Evolutionary conservation across 2,329 filamentous ascomycete genomes (phyloP), one percentile per base, ranked within the genome.

Genomic region (Scedosporium dehoogii): DNA sequence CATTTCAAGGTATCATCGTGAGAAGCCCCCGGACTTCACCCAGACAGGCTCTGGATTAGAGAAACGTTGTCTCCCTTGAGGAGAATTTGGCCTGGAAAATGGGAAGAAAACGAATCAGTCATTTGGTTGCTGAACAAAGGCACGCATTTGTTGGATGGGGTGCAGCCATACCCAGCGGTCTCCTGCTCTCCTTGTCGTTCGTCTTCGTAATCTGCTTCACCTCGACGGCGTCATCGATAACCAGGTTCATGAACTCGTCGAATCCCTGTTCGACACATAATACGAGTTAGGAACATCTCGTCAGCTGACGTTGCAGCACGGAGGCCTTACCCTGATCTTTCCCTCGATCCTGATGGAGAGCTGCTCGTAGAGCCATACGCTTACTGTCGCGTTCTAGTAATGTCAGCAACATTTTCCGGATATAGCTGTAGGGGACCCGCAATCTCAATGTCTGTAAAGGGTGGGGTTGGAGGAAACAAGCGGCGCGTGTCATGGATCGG

Each of bases 201-300:
- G 85, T 86, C 80, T 96, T 96, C 66, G 89, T 92, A 62, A 90
- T 81, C 72, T 91, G 84, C 74, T 88, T 90, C 55, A 99, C 92
- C 77, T 97, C 93, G 63, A 97, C 86, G 33, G 94, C 94, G 69
- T 99, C 92, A 72, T 99, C 94, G 67, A 96, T 84, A 46, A 97
- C 94, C 59, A 99, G 81, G 78, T 99, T 99, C 92, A 99, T 97
- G 79, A 97, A 99, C 76, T 99, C 94, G 74, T 99, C 94, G 68
- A 99, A 99, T 14, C 94, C 92, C 92, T 96, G 65, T 16, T 6
- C 41, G n/a, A 21, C 18, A 27, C 42, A 23, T 21, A 6, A 29
- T n/a, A n/a, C 6, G 38, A n/a, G 21, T 44, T 27, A 46, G 33
- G 3, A 59, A 25, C 16, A 16, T 4, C 14, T 59, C 23, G 41